A percentile compares a stretch with the other conserved stretches of the same genome.
Conservation (phyloP, 2,329 filamentous ascomycete genomes). For the Diplocarpon rosae region DNA sequence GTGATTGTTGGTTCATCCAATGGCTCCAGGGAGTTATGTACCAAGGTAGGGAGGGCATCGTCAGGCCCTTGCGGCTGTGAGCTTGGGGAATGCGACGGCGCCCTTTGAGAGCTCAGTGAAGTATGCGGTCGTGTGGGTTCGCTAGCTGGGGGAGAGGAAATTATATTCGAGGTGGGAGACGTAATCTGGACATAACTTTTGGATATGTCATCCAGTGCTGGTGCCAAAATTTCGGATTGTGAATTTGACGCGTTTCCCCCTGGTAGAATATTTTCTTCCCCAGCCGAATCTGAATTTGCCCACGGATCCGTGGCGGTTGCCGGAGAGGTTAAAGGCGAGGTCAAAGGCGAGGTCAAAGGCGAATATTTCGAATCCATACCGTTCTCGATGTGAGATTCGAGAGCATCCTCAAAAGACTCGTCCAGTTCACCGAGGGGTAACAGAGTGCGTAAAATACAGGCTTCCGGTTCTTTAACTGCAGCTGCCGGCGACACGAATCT, state of each 20-base stretch:
- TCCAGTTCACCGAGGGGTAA: neutral
- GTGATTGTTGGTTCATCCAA: neutral
- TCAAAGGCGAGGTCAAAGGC: neutral
- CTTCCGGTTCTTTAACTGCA: neutral
- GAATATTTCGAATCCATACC: neutral
- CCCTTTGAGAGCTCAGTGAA: neutral
- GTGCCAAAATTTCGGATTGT: neutral
- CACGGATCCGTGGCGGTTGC: slow-evolving; percentile 12
- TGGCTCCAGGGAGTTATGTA: neutral
- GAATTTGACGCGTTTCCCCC: neutral
- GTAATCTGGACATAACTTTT: slow-evolving; percentile 30
- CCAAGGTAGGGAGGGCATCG: neutral
- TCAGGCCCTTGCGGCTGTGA: neutral
- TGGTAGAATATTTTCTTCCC: neutral
- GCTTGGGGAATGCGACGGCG: neutral
- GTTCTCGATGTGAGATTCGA: neutral
- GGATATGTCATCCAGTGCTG: slow-evolving; percentile 29
- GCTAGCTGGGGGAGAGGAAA: slow-evolving; percentile 18
- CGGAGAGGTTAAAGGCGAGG: neutral
- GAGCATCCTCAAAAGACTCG: neutral
- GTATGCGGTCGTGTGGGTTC: slow-evolving; percentile 5
- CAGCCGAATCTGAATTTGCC: slow-evolving; percentile 5
- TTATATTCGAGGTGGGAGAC: slow-evolving; percentile 25
- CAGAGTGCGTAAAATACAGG: neutral
- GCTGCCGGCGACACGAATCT: neutral